Evolutionary conservation across 2,329 filamentous ascomycete species (phyloP), one percentile per base, ranked within the genome.

Genomic region (Diaporthe velutina): DNA sequence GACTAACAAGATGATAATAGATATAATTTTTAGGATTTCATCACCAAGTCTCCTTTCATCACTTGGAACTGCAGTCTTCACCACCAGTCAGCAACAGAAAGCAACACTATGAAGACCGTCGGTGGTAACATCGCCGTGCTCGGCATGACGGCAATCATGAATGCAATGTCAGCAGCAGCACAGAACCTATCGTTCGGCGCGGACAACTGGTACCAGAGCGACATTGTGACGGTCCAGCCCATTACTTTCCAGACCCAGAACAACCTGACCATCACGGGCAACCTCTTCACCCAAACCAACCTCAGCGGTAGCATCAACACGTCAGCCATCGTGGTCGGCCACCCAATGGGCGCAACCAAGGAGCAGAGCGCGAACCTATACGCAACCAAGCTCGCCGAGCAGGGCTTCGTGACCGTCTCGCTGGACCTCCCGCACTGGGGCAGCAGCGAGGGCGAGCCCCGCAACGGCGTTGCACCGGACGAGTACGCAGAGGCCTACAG

Each of bases 281-380:
- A 64, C 25, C 38, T 64, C 38, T 64, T 64, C 40, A 30, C 38
- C 38, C 58, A 42, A 25, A 64, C 38, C 58, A 64, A 64, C 38
- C 38, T 64, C 38, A 64, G 38, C 58, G 3, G 25, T 4, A 45
- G 25, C 9, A 35, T 4, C 58, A 64, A 64, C 15, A 22, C 38
- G 0, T 30, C 58, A 10, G 58, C 58, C 38, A 45, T 64, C 4
- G 58, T 64, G 25, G 58, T 64, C 1, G 58, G 58, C 25, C 58
- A 64, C 17, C 58, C 58, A 0, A 64, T 64, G 58, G 58, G 58
- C 7, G 58, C 58, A 17, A 45, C 38, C 1, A 64, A 64, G 22
- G 58, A 64, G 58, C 58, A 64, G 58, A 64, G 58, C 38, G 58
- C 58, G 3, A 64, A 64, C 38, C 58, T 64, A 1, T 64, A 64